Conservation (phyloP, 2,329 filamentous ascomycete genomes). For the Geosmithia flava region DNA sequence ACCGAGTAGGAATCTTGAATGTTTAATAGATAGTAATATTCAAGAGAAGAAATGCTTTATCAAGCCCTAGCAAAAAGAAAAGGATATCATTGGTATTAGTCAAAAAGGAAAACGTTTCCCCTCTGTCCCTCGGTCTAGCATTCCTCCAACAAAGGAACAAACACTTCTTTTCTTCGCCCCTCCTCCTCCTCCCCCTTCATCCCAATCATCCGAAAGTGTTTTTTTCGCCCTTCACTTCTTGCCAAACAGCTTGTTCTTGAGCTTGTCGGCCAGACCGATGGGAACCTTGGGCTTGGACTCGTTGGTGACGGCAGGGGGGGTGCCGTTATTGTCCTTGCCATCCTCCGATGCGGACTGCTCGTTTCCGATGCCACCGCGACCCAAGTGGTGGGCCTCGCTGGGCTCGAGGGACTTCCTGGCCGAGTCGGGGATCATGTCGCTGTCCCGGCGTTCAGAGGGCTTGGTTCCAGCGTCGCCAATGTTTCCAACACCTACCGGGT, state of each 20-base stretch:
- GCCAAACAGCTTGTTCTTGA: slow-evolving; percentile 42
- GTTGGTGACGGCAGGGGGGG: slow-evolving; percentile 12
- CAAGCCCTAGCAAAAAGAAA: not conserved
- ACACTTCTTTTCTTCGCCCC: no score
- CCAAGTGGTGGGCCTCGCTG: slow-evolving; percentile 40
- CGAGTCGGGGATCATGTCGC: slow-evolving; percentile 38
- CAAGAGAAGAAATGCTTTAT: not conserved
- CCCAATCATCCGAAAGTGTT: not conserved
- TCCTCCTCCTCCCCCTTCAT: not conserved
- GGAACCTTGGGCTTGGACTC: slow-evolving; percentile 17
- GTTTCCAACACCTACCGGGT: slow-evolving; percentile 41
- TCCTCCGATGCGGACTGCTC: slow-evolving; percentile 18
- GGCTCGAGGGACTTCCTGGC: slow-evolving; percentile 36
- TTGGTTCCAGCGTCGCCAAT: slow-evolving; percentile 36
- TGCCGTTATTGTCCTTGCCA: slow-evolving; percentile 3
- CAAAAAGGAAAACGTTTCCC: not conserved
- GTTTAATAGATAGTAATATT: no score
- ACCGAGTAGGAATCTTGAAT: not conserved
- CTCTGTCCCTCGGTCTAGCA: not conserved
- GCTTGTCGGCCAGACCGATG: slow-evolving; percentile 39
- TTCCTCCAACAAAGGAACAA: not conserved
- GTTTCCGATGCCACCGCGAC: slow-evolving; percentile 49
- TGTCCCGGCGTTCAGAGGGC: slow-evolving; percentile 29
- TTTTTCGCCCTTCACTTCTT: slow-evolving; percentile 25
- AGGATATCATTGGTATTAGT: slow-evolving; percentile 1